Conservation (phyloP, 805 yeast species). For the Hanseniaspora meyeri region DNA sequence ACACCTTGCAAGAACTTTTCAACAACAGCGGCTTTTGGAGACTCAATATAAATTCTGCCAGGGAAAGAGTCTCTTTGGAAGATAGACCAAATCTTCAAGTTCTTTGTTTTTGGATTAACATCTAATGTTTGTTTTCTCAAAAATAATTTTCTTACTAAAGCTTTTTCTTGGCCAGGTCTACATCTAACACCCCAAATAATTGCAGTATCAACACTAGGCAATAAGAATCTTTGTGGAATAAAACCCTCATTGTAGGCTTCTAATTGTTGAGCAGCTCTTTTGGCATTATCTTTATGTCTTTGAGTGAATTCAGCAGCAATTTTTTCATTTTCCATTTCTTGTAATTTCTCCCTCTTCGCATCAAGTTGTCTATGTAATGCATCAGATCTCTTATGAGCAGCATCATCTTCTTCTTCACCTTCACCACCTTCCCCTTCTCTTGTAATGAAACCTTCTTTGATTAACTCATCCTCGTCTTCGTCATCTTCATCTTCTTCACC, state of each 20-base stretch:
- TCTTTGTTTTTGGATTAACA: constrained; percentile 47
- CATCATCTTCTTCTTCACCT: constrained; percentile 45
- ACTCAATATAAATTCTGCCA: constrained; percentile 90
- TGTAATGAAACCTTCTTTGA: constrained; percentile 70
- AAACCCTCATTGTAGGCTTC: constrained; percentile 63
- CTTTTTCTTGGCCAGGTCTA: constrained; percentile 86
- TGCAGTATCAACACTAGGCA: constrained; percentile 95
- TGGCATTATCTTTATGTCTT: constrained; percentile 53
- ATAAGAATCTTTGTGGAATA: constrained; percentile 82
- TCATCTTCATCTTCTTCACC: constrained; percentile 90
- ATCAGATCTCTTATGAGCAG: constrained; percentile 42
- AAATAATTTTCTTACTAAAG: constrained; percentile 67
- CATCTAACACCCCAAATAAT: constrained; percentile 92
- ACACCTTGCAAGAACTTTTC: constrained; percentile 79
- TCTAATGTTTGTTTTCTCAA: constrained; percentile 73
- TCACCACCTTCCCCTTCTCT: constrained; percentile 48
- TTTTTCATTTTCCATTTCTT: constrained; percentile 89
- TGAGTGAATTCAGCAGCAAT: constrained; percentile 86
- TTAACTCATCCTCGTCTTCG: constrained; percentile 80
- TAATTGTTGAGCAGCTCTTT: constrained; percentile 67
- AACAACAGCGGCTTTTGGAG: constrained; percentile 84
- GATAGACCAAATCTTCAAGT: constrained; percentile 76
- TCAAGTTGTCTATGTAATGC: constrained; percentile 85
- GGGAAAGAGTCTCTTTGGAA: constrained; percentile 89
- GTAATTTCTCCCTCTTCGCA: constrained; percentile 69